These are phyloP conservation scores for Calonectria pseudoreteaudii DNA, from an alignment of 2,329 filamentous ascomycete species.

Conservation along the genomic window DNA sequence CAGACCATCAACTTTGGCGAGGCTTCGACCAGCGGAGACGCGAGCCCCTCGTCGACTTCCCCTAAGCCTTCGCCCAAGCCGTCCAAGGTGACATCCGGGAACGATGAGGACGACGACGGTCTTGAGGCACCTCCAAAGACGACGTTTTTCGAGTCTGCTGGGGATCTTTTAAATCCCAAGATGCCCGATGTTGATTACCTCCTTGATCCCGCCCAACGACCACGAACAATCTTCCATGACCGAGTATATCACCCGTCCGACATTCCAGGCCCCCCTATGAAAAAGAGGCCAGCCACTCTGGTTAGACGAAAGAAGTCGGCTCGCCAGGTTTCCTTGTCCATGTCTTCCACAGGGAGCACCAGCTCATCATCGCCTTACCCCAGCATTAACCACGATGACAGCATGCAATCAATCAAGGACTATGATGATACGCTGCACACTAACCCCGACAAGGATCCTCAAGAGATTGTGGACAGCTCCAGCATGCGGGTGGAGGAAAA, in stretches of 20 bases:
- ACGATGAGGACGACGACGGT: constrained; percentile 59
- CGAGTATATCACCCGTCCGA: constrained; percentile 94
- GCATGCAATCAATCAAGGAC: constrained; percentile 58
- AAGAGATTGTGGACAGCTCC: constrained; percentile 65
- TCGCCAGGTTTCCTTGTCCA: constrained; percentile 37
- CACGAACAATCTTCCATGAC: constrained; percentile 96
- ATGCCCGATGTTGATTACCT: constrained; percentile 85
- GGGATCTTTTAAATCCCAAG: constrained; percentile 91
- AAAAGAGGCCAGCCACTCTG: constrained; percentile 60
- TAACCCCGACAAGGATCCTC: constrained; percentile 55
- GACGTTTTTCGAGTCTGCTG: constrained; percentile 94
- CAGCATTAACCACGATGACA: constrained; percentile 55
- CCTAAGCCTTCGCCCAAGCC: constrained; percentile 29
- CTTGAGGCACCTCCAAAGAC: constrained; percentile 85
- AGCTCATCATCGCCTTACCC: constrained; percentile 52
- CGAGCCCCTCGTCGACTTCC: neutral
- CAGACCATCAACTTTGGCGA: constrained; percentile 70
- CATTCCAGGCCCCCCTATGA: constrained; percentile 84
- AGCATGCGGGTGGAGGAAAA: constrained; percentile 96
- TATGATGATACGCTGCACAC: constrained; percentile 65
- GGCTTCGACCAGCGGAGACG: constrained; percentile 6
- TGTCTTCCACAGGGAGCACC: constrained; percentile 42
- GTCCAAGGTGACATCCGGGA: constrained; percentile 61
- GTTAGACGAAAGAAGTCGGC: constrained; percentile 47
- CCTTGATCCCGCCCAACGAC: constrained; percentile 82